Evolutionary conservation across 257 asterid species (phyloP), one percentile per base, ranked within the genome.

Genomic region (Dorcoceras hygrometricum): DNA sequence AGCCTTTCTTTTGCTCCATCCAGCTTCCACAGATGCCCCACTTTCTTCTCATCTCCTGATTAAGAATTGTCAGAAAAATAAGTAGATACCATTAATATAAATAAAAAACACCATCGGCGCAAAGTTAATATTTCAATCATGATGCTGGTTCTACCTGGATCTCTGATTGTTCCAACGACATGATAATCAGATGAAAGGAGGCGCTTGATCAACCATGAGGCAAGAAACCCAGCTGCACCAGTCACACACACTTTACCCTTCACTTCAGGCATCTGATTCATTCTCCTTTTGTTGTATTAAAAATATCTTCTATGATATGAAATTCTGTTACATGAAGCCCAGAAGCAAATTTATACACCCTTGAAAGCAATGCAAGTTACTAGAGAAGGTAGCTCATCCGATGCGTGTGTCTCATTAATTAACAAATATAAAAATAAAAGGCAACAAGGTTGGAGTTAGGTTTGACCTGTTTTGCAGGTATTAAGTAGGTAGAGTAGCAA

Each of bases 201-300:
- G 63, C 96, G 83, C 67, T 93, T 93, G 75, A 93, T 80, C 23
- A 90, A 80, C 95, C 96, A 93, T 14, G 97, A 93, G 2, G 97
- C 97, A 6, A 90, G 69, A 71, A 83, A 93, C 28, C 99, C 99
- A 39, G 92, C 67, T 29, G 99, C 97, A 36, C 97, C 96, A 3
- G 96, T 93, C 46, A 93, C 99, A 54, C 99, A 88, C 6, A 93
- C 95, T 75, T 74, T 89, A 0, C 91, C 86, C 71, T 80, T 79
- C 6, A n/a, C 39, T 61, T 48, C 64, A 28, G 23, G 48, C 43
- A 14, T 74, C 43, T 53, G 36, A 51, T 72, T 82, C 90, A 78
- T 75, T 64, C n/a, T 6, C 50, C 20, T 69, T 8, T 3, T 18
- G 32, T 58, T 31, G 8, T 50, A 20, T 32, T 7, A 36, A 27